Percentiles rank a stretch among this genome's conserved stretches.
phyloP scores from a whole-genome alignment of 2,329 filamentous ascomycete genomes.

The Fusarium sp. region DNA sequence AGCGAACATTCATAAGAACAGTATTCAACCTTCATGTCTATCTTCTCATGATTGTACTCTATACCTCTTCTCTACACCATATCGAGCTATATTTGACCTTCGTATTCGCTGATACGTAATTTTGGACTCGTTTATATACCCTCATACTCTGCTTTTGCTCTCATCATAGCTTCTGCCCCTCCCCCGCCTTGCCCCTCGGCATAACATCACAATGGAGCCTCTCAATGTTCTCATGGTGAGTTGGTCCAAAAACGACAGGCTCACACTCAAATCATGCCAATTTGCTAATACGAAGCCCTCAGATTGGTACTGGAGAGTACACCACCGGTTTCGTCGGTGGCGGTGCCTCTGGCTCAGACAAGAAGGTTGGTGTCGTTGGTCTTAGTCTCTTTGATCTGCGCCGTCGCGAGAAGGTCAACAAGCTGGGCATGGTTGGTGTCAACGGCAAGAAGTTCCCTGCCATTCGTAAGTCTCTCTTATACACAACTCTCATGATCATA shows the following conservation, averaged over 20 bases:
- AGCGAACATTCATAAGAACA: conserved; percentile 39
- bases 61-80: background rate
- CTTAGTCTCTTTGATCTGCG: conserved; percentile 90
- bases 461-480: conserved; percentile 72
- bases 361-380: conserved; percentile 95
- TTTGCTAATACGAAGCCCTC: conserved; percentile 11
- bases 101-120: background rate
- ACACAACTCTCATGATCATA: background rate
- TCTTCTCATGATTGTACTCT: conserved; percentile 19
- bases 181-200: conserved; percentile 35
- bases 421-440: conserved; percentile 89
- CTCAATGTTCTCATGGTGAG: conserved; percentile 77
- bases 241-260: background rate
- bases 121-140: background rate
- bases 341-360: conserved; percentile 87
- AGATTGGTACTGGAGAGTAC: conserved; percentile 95
- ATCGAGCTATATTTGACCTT: background rate
- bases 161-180: conserved; percentile 41
- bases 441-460: conserved; percentile 91
- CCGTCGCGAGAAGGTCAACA: conserved; percentile 86
- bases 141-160: conserved; percentile 7
- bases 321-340: conserved; percentile 93
- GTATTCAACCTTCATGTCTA: conserved; percentile 26
- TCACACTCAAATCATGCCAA: background rate
- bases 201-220: conserved; percentile 61